These are phyloP conservation scores for Boletus tomentosulus DNA, from an alignment of 768 basidiomycete genomes.

Conservation along the genomic window DNA sequence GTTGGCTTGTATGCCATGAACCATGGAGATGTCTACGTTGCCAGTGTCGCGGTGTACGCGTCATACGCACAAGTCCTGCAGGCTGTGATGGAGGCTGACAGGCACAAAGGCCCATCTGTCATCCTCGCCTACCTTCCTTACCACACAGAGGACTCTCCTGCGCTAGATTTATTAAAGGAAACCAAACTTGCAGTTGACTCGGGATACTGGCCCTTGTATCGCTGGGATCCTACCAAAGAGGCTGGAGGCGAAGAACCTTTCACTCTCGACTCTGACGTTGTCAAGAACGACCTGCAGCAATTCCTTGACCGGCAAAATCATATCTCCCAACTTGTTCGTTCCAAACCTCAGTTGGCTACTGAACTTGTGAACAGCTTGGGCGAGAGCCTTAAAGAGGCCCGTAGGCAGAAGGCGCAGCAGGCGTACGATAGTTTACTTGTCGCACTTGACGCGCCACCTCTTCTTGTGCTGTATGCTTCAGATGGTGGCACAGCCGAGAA, in stretches of 20 bases:
- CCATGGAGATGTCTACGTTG: conserved; percentile 94
- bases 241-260: conserved; percentile 76
- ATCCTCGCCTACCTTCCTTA: conserved; percentile 95
- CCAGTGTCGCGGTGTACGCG: conserved; percentile 92
- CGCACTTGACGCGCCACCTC: conserved; percentile 83
- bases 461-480: conserved; percentile 89
- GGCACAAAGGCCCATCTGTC: conserved; percentile 84
- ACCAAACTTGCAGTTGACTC: conserved; percentile 95
- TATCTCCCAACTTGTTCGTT: conserved; percentile 85
- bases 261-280: conserved; percentile 84
- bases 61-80: conserved; percentile 95
- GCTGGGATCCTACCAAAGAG: conserved; percentile 93
- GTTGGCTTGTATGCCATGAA: conserved; percentile 98
- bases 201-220: conserved; percentile 97
- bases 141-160: conserved; percentile 65
- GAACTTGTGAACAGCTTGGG: conserved; percentile 84
- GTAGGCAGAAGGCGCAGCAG: conserved; percentile 75
- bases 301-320: conserved; percentile 98
- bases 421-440: conserved; percentile 81
- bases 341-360: conserved; percentile 73
- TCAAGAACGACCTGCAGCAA: conserved; percentile 89
- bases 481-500: conserved; percentile 98
- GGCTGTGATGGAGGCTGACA: conserved; percentile 86
- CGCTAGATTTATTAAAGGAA: conserved; percentile 91
- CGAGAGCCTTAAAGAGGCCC: conserved; percentile 76